phyloP scores from a whole-genome alignment of 768 basidiomycete species.

The Russula dissimulans region DNA sequence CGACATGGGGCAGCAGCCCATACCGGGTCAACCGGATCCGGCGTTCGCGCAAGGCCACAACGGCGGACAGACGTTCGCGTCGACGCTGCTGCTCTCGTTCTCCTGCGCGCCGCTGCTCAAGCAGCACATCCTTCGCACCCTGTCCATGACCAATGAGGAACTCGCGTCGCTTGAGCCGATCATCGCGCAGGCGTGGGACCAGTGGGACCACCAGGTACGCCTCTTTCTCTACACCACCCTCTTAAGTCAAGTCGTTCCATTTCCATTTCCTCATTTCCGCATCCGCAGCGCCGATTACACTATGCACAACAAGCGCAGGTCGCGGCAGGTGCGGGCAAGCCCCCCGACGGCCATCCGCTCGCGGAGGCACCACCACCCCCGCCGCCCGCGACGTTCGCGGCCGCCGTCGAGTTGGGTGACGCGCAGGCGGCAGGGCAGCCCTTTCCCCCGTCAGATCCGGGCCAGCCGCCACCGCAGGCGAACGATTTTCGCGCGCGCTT shows the following conservation, averaged over 20 bases:
- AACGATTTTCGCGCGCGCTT: slow-evolving; percentile 62
- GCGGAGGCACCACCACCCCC: slow-evolving; percentile 16
- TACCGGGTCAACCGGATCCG: slow-evolving; percentile 37
- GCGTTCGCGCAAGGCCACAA: slow-evolving; percentile 51
- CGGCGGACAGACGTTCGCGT: slow-evolving; percentile 73
- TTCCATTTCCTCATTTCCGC: not conserved
- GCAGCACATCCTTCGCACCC: slow-evolving; percentile 59
- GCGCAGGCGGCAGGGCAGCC: slow-evolving; percentile 21
- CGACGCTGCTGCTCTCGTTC: slow-evolving; percentile 66
- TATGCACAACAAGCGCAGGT: slow-evolving; percentile 30
- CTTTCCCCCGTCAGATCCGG: slow-evolving; percentile 12
- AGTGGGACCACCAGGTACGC: slow-evolving; percentile 73
- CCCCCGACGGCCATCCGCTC: slow-evolving; percentile 24
- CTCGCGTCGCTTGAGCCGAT: slow-evolving; percentile 68
- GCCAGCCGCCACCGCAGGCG: slow-evolving; percentile 23
- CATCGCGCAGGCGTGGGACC: slow-evolving; percentile 79
- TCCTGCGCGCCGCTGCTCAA: slow-evolving; percentile 67
- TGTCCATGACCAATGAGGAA: slow-evolving; percentile 73
- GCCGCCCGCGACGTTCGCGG: slow-evolving; percentile 17
- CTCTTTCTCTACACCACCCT: slow-evolving; percentile 6
- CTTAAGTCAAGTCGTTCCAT: not conserved
- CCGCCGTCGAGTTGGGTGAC: slow-evolving; percentile 13
- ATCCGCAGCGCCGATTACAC: slow-evolving; percentile 37
- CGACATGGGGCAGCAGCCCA: slow-evolving; percentile 28
- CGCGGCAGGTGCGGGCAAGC: slow-evolving; percentile 21